phyloP scores from a whole-genome alignment of 495 filamentous ascomycete species.

The Hypoxylon crocopeplum region DNA sequence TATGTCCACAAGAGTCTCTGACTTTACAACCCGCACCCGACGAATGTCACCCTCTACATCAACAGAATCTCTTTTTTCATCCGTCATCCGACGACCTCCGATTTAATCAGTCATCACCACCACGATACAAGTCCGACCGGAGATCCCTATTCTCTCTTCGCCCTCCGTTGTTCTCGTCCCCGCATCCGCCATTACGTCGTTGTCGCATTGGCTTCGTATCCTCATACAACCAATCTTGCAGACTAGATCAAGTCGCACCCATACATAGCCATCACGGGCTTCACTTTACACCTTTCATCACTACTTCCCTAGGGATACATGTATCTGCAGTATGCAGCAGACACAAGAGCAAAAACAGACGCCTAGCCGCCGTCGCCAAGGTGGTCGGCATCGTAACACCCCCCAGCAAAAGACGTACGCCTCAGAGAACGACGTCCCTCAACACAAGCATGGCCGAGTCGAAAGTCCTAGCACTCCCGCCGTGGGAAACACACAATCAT shows the following conservation, averaged over 20 bases:
- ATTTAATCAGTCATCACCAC: neutral
- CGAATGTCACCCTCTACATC: constrained; percentile 9
- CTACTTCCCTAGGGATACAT: constrained; percentile 27
- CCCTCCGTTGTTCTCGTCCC: constrained; percentile 17
- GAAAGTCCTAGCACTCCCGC: constrained; percentile 47
- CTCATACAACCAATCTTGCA: neutral
- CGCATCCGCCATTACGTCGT: constrained; percentile 21
- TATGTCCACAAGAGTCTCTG: constrained; percentile 15
- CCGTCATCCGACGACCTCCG: constrained; percentile 17
- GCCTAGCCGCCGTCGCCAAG: constrained; percentile 50
- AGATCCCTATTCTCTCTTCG: neutral
- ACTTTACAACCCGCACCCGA: neutral
- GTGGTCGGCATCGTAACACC: constrained; percentile 42
- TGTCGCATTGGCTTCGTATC: constrained; percentile 24
- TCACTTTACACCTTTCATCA: constrained; percentile 7
- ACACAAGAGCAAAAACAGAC: constrained; percentile 43
- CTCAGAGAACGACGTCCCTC: constrained; percentile 56
- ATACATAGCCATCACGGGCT: neutral
- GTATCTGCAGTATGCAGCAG: constrained; percentile 38
- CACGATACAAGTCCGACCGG: neutral
- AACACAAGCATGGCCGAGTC: constrained; percentile 20
- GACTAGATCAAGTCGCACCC: neutral
- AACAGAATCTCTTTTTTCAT: constrained; percentile 1
- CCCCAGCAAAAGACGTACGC: constrained; percentile 52
- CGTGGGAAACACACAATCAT: neutral